Conservation (phyloP, 495 filamentous ascomycete species). For the Neurospora terricola region DNA sequence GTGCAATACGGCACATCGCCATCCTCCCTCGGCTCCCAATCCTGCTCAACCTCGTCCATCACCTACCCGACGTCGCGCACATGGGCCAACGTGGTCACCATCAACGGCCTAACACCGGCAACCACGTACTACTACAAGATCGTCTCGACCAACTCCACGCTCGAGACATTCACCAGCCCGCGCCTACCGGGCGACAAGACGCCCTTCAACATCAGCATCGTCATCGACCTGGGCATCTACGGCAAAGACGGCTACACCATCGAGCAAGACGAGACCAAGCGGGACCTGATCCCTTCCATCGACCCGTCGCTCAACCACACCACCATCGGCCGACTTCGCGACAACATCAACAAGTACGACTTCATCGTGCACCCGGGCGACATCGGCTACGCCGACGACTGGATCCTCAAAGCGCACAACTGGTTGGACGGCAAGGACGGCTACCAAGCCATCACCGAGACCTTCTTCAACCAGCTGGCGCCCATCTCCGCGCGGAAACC, state of each 20-base stretch:
- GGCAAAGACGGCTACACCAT: conserved; percentile 48
- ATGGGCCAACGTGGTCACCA: conserved; percentile 28
- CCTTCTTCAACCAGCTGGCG: conserved; percentile 34
- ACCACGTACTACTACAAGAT: conserved; percentile 45
- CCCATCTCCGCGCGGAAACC: conserved; percentile 33
- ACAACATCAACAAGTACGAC: conserved; percentile 48
- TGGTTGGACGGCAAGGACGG: conserved; percentile 30
- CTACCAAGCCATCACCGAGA: conserved; percentile 35
- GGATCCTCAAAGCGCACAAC: conserved; percentile 32
- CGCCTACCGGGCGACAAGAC: conserved; percentile 35
- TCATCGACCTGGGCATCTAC: conserved; percentile 41
- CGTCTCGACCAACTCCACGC: conserved; percentile 43
- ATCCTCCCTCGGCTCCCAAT: conserved; percentile 15
- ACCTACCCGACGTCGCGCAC: conserved; percentile 33
- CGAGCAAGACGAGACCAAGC: conserved; percentile 35
- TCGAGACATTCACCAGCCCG: conserved; percentile 46
- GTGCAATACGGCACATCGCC: conserved; percentile 34
- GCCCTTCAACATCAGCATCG: conserved; percentile 30
- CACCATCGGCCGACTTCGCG: conserved; percentile 47
- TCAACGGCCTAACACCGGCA: conserved; percentile 23
- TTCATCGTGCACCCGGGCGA: conserved; percentile 49
- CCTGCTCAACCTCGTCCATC: conserved; percentile 27
- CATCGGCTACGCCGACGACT: conserved; percentile 41
- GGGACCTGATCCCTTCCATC: conserved; percentile 41
- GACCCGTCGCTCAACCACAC: conserved; percentile 51